Evolutionary conservation across 2,329 filamentous ascomycete species (phyloP), one percentile per base, ranked within the genome.

Genomic region (Calonectria honghensis): DNA sequence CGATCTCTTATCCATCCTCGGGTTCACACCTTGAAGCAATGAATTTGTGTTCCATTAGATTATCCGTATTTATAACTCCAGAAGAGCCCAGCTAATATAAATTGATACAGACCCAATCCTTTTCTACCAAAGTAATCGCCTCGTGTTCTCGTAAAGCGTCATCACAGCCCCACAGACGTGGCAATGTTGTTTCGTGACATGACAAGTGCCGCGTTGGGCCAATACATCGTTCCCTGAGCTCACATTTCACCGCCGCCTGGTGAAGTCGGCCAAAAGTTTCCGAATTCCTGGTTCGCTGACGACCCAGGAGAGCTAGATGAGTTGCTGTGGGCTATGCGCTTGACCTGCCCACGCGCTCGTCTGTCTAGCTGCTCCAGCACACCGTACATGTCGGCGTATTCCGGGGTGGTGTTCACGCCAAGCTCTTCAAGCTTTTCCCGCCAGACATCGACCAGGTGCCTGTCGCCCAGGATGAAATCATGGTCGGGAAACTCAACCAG

Each of bases 401-500:
- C 67, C 1, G 31, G 54, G 0, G 76, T 57, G 1, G 64, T 2
- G 9, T 61, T 1, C 1, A 31, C 13, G 2, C n/a, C 57, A 31
- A 73, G 27, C 4, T 32, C 29, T 1, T 57, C 37, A n/a, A 80
- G 76, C 0, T 57, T n/a, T 0, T n/a, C 24, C n/a, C 70, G 71
- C 5, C 70, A 73, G 4, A 32, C n/a, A 3, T 79, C 77, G 4
- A 80, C 39, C 1, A 78, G 45, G 14, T 64, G 31, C 18, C 65
- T 52, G 4, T 80, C 77, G 0, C 70, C 35, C 0, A 29, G 2
- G 4, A 75, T 61, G 1, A 68, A 35, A 9, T 31, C 45, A 6
- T 79, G 73, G 35, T 73, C 73, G 6, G 78, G 78, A 51, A 73
- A 77, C 31, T 80, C 78, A 5, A 80, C 75, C 50, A 79, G 77